phyloP scores from a whole-genome alignment of 2,329 filamentous ascomycete species.

The Drechslerella coelobrocha region DNA sequence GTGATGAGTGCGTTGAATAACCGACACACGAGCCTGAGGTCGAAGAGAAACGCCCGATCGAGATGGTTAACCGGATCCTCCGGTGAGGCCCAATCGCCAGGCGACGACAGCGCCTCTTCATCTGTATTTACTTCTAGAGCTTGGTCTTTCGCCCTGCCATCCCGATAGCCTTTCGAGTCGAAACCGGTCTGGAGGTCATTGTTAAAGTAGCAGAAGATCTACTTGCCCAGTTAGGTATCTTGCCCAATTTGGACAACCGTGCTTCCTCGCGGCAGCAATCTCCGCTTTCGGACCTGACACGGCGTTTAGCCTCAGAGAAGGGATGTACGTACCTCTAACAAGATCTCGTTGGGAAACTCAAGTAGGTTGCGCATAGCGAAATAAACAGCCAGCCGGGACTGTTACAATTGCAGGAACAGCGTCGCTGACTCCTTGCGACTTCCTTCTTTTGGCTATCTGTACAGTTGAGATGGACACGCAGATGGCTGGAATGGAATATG shows the following conservation, averaged over 20 bases:
- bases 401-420: no score
- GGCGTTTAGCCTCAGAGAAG: background rate
- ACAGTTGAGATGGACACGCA: no score
- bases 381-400: background rate
- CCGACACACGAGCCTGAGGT: constrained; percentile 13
- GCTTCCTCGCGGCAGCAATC: background rate
- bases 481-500: no score
- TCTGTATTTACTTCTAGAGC: background rate
- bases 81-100: background rate
- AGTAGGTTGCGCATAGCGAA: background rate
- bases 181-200: constrained; percentile 1
- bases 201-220: constrained; percentile 7
- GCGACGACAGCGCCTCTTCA: background rate
- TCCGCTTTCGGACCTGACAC: no score
- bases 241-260: background rate
- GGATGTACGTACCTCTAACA: background rate
- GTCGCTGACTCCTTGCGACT: no score
- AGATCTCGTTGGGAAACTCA: constrained; percentile 2
- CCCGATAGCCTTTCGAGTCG: background rate
- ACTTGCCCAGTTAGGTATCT: background rate
- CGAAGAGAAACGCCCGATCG: constrained; percentile 4
- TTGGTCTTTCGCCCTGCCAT: background rate
- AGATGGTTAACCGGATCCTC: background rate
- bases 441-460: no score
- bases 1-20: constrained; percentile 1